These are phyloP conservation scores for Trypanosoma brucei DNA, from an alignment of 208 protist species.

Conservation along the genomic window DNA sequence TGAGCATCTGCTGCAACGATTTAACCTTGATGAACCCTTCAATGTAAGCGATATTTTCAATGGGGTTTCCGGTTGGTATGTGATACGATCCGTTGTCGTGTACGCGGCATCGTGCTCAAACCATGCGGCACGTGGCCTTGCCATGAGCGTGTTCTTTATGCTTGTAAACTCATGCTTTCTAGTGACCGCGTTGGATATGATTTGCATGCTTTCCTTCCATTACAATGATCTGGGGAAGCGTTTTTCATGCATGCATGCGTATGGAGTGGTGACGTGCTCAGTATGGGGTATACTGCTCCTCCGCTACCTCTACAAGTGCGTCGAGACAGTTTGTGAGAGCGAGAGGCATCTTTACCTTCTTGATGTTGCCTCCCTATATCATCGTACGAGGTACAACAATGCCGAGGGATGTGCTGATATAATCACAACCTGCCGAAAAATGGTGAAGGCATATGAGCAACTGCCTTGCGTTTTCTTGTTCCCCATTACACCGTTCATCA, in stretches of 20 bases:
- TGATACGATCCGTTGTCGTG: constrained; percentile 63
- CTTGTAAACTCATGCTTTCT: constrained; percentile 34
- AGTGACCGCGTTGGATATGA: constrained; percentile 33
- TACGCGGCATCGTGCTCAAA: constrained; percentile 70
- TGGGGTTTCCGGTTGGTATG: constrained; percentile 75
- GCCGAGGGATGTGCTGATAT: constrained; percentile 32
- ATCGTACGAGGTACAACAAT: constrained; percentile 33
- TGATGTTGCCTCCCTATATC: constrained; percentile 60
- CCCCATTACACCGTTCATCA: constrained; percentile 23
- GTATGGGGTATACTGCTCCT: constrained; percentile 43
- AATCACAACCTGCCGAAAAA: constrained; percentile 38
- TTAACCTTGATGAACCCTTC: constrained; percentile 56
- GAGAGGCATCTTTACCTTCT: constrained; percentile 62
- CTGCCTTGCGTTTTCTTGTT: constrained; percentile 43
- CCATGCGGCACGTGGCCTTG: constrained; percentile 41
- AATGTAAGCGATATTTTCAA: constrained; percentile 44
- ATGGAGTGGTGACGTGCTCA: constrained; percentile 40
- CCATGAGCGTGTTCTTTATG: constrained; percentile 63
- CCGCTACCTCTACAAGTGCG: constrained; percentile 56
- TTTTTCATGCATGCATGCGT: constrained; percentile 59
- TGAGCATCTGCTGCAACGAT: constrained; percentile 31
- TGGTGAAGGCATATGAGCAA: constrained; percentile 36
- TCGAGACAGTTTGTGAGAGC: constrained; percentile 30
- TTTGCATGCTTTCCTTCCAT: constrained; percentile 30
- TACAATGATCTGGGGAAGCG: constrained; percentile 19